A percentile compares a stretch with the other conserved stretches of the same genome.
These are phyloP conservation scores for Fusarium luffae DNA, from an alignment of 2,329 filamentous ascomycete species.

Conservation along the genomic window DNA sequence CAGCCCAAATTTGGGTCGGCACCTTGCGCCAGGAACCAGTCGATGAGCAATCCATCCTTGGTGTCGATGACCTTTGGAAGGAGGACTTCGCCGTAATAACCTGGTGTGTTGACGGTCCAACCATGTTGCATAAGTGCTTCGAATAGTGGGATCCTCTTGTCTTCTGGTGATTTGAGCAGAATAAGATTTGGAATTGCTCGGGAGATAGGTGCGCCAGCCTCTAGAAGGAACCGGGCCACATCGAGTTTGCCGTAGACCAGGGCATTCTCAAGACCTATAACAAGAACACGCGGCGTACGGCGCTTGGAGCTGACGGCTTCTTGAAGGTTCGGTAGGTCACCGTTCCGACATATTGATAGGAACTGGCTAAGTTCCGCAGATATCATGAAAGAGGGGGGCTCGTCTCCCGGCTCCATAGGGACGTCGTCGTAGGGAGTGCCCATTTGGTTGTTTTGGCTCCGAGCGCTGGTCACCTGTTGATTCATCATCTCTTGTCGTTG, in stretches of 20 bases:
- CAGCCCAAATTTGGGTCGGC: slow-evolving; percentile 37
- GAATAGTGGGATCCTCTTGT: slow-evolving; percentile 18
- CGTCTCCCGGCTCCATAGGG: not conserved
- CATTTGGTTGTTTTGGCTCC: not conserved
- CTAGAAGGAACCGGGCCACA: slow-evolving; percentile 9
- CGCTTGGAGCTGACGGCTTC: not conserved
- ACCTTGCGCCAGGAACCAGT: slow-evolving; percentile 37
- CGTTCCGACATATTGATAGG: slow-evolving; percentile 21
- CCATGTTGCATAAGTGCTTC: slow-evolving; percentile 19
- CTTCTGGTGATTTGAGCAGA: slow-evolving; percentile 14
- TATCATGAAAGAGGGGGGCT: not conserved
- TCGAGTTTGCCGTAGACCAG: slow-evolving; percentile 25
- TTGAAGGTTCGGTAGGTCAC: slow-evolving; percentile 1
- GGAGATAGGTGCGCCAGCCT: slow-evolving; percentile 23
- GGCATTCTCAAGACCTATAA: not conserved
- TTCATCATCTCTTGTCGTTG: not conserved
- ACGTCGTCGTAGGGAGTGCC: not conserved
- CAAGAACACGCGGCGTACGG: slow-evolving; percentile 11
- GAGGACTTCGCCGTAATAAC: slow-evolving; percentile 25
- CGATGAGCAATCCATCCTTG: slow-evolving; percentile 10
- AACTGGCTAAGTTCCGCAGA: not conserved
- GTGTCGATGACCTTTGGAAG: slow-evolving; percentile 16
- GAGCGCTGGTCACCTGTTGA: too few species aligned
- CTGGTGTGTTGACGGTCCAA: slow-evolving; percentile 27
- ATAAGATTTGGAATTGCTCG: slow-evolving; percentile 6